Evolutionary conservation across 768 basidiomycete species (phyloP).

Genomic region (Lactarius indigo): DNA sequence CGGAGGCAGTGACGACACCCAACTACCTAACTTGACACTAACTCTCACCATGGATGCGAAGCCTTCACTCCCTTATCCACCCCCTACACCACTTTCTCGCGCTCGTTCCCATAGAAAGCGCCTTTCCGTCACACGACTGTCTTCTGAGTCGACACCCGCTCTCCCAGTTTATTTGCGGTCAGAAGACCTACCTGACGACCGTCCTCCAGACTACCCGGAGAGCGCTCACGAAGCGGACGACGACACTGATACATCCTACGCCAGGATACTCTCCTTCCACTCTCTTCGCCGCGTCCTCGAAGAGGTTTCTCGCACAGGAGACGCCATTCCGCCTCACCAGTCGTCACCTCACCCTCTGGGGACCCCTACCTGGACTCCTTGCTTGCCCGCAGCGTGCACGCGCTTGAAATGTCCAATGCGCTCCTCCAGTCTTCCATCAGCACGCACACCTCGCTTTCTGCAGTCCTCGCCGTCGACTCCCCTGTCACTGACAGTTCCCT

Average conservation of each 20-base stretch:
- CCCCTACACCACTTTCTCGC: conserved; percentile 27
- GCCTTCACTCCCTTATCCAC: not conserved
- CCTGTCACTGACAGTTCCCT: conserved; percentile 43
- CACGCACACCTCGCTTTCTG: conserved; percentile 55
- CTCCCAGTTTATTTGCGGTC: conserved; percentile 58
- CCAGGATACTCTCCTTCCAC: conserved; percentile 33
- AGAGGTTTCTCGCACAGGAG: conserved; percentile 35
- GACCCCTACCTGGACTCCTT: conserved; percentile 73
- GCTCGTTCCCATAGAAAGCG: conserved; percentile 49
- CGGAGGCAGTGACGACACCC: not conserved
- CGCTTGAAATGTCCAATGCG: conserved; percentile 81
- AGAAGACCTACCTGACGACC: conserved; percentile 44
- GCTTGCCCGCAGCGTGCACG: conserved; percentile 77
- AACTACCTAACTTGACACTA: not conserved
- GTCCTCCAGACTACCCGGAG: conserved; percentile 72
- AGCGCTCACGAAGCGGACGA: conserved; percentile 76
- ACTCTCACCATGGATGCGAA: conserved; percentile 11
- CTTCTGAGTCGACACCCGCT: conserved; percentile 61
- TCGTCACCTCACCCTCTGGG: conserved; percentile 28
- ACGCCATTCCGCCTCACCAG: conserved; percentile 23
- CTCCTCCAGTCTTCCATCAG: conserved; percentile 73
- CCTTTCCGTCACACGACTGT: conserved; percentile 52
- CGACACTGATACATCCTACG: conserved; percentile 54
- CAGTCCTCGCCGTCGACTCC: conserved; percentile 45
- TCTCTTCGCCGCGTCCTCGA: conserved; percentile 35